phyloP scores from a whole-genome alignment of 805 yeast species.

The Middelhovenomyces tepae region DNA sequence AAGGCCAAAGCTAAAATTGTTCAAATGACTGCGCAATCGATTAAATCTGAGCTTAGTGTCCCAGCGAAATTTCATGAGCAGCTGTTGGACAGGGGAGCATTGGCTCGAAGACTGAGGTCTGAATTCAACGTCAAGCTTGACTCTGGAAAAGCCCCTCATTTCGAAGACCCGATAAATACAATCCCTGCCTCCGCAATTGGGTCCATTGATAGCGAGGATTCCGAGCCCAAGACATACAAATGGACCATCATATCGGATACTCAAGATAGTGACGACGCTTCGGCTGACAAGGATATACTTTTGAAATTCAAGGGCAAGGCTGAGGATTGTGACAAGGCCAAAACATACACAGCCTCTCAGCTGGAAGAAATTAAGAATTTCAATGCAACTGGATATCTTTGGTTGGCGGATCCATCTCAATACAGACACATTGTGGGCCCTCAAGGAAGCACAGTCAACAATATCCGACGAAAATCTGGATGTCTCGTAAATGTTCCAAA shows the following conservation, averaged over 20 bases:
- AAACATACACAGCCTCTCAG: slow-evolving; percentile 39
- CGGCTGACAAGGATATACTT: slow-evolving; percentile 11
- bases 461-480: slow-evolving; percentile 49
- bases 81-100: slow-evolving; percentile 59
- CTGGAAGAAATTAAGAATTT: slow-evolving; percentile 40
- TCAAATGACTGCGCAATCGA: slow-evolving; percentile 52
- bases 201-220: slow-evolving; percentile 28
- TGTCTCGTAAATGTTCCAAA: slow-evolving; percentile 59
- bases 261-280: slow-evolving; percentile 18
- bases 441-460: slow-evolving; percentile 58
- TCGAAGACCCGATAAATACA: slow-evolving; percentile 38
- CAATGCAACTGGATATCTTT: slow-evolving; percentile 50
- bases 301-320: slow-evolving; percentile 58
- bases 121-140: slow-evolving; percentile 50
- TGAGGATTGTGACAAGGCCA: slow-evolving; percentile 44
- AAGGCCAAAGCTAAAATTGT: slow-evolving; percentile 53
- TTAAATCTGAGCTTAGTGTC: slow-evolving; percentile 43
- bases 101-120: slow-evolving; percentile 44
- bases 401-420: slow-evolving; percentile 40
- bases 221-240: slow-evolving; percentile 32
- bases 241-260: slow-evolving; percentile 37
- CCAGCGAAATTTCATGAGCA: slow-evolving; percentile 51
- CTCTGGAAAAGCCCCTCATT: slow-evolving; percentile 36
- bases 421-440: slow-evolving; percentile 69
- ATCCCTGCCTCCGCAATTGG: slow-evolving; percentile 36